Evolutionary conservation across 2,329 filamentous ascomycete species (phyloP), one percentile per base, ranked within the genome.

Genomic region (Exophiala calicioides): DNA sequence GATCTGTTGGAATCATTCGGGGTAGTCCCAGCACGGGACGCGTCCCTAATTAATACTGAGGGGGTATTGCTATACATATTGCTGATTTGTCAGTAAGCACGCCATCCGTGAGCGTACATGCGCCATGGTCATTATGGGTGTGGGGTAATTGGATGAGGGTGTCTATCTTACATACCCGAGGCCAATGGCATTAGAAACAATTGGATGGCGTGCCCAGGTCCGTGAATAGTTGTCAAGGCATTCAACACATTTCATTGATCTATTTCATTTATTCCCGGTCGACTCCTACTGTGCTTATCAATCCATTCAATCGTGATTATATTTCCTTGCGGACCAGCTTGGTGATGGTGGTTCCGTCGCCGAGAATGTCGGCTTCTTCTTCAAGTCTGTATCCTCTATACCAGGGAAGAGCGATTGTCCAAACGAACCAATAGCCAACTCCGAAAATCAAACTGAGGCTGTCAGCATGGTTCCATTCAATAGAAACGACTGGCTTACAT

Each of bases 271-370:
- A 27, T 13, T 35, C 49, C 37, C 44, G 36, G 44, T 44, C 34
- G 21, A 13, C 26, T 12, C 36, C 16, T 39, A 29, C 29, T 40
- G 13, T 38, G 53, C 53, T 56, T 56, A 56, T 53, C 50, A 56
- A 56, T 50, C 48, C 50, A n/a, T 35, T 9, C 33, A 27, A 23
- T 2, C 7, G 23, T 55, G 52, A 51, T 52, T 55, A 55, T 45
- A 55, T 40, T 46, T 55, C 48, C 47, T 52, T 50, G 44, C 63
- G 62, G 5, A 74, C 64, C 4, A 87, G 67, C 50, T 74, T 79
- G 0, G 80, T 87, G 40, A 88, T 75, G 1, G 73, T 76, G 1
- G 82, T 88, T 0, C 85, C 85, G 63, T 89, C 85, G 16, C 73
- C 71, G 15, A 89, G 64, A 0, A 81, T 68, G 27, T 78, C 77